Conservation (phyloP, 1,284 basidiomycete species). For the Coniferiporia weirii region DNA sequence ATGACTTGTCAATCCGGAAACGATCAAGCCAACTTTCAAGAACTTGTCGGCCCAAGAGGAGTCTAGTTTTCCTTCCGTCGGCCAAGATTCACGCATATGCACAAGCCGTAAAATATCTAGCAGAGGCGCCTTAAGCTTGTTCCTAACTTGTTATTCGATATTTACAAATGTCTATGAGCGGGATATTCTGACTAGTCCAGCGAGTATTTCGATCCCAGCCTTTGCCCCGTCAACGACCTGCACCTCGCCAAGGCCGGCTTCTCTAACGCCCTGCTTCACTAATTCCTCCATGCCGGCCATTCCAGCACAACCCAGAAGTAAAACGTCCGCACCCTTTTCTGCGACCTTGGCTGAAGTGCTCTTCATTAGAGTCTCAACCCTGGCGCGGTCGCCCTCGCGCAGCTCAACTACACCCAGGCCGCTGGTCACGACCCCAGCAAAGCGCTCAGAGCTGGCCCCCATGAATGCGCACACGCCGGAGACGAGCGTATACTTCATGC, state of each 20-base stretch:
- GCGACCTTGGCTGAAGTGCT: constrained; percentile 29
- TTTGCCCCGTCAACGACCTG: constrained; percentile 40
- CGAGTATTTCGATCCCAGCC: constrained; percentile 24
- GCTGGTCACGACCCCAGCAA: constrained; percentile 39
- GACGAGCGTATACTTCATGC: constrained; percentile 39
- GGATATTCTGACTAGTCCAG: not conserved
- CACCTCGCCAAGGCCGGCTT: constrained; percentile 29
- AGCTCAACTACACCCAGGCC: constrained; percentile 40
- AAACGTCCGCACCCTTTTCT: constrained; percentile 30
- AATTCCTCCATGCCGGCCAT: constrained; percentile 44
- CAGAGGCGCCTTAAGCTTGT: too few species aligned
- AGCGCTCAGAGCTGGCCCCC: constrained; percentile 17
- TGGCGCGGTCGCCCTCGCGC: constrained; percentile 30
- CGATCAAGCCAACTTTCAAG: too few species aligned
- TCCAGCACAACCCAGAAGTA: constrained; percentile 42
- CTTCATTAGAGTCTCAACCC: constrained; percentile 34
- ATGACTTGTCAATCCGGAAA: too few species aligned
- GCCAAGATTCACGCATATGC: too few species aligned
- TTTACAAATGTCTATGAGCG: not conserved
- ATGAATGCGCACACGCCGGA: constrained; percentile 28
- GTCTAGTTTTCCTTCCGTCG: too few species aligned
- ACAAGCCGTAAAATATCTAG: too few species aligned
- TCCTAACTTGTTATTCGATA: not conserved
- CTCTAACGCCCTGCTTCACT: constrained; percentile 33
- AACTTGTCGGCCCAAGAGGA: too few species aligned